Evolutionary conservation across 345 rosid species (phyloP), one percentile per base, ranked within the genome.

Genomic region (Bruguiera gymnorhiza): DNA sequence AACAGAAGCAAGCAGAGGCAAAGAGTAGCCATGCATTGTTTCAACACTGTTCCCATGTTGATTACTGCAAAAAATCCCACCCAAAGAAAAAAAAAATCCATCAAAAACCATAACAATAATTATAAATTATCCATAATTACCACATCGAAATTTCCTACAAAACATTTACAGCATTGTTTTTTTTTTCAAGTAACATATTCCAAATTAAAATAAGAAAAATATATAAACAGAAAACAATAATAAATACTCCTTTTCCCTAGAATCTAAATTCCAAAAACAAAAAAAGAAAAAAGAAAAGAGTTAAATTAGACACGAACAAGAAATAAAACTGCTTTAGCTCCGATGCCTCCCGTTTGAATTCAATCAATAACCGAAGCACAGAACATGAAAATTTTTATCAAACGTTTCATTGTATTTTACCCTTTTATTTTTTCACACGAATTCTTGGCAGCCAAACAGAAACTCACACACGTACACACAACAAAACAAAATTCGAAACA

Each of bases 1-100:
- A 85, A 65, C 60, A 86, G 68, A 66, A 86, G 76, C 58, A 84
- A 74, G 67, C 80, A 80, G 43, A 82, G 77, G 68, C 76, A 71
- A 63, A 88, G 32, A 59, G 79, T 34, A 9, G 63, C 72, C 1
- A 10, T 24, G 39, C 58, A 26, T 18, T 78, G 73, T 70, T 65
- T 77, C 19, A 58, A 60, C 13, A 55, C 10, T 5, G 76, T 75
- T 59, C 82, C 87, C 90, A 88, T 86, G 63, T 46, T 65, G 76
- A 74, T 23, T 63, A 63, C 90, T 81, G 80, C 11, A n/a, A 34
- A 48, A 65, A 60, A 24, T 67, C 24, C 43, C 57, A 51, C 24
- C 26, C 26, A 21, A 8, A 23, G 11, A 3, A 13, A 59, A 1
- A 30, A 20, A 72, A 7, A 16, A 58, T 43, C 32, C 10, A 59